Conservation (phyloP, 306 rosid genomes). For the Cyamopsis tetragonoloba region DNA sequence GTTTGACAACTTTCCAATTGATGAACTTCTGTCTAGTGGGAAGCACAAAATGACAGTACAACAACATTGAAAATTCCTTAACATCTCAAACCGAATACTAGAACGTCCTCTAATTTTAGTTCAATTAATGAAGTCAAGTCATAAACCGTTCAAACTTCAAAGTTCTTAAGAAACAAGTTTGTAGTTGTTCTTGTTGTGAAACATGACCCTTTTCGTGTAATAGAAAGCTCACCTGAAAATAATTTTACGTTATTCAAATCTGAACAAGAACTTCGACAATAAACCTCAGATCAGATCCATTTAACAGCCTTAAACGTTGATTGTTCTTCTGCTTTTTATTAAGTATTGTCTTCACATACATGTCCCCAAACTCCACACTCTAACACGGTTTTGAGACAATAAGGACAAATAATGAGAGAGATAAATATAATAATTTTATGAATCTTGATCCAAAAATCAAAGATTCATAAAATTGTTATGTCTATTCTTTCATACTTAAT, state of each 20-base stretch:
- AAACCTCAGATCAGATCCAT: not conserved
- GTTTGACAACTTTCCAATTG: constrained; percentile 8
- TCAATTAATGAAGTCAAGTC: no score
- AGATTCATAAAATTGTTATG: no score
- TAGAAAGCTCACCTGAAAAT: constrained; percentile 39
- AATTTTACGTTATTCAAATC: constrained; percentile 5
- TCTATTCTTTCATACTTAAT: no score
- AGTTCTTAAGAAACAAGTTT: constrained; percentile 30
- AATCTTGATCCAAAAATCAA: no score
- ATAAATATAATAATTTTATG: no score
- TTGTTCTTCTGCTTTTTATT: constrained; percentile 1
- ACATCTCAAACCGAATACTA: constrained; percentile 25
- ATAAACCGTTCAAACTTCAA: constrained; percentile 29
- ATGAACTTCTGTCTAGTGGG: constrained; percentile 24
- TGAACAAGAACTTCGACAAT: constrained; percentile 16
- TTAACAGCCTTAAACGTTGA: constrained; percentile 16
- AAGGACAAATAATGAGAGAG: no score
- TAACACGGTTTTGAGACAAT: no score
- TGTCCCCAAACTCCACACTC: not conserved
- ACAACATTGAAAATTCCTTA: constrained; percentile 38
- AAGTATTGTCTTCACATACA: not conserved
- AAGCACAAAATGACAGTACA: constrained; percentile 31
- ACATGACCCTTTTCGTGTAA: not conserved
- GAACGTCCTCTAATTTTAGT: no score
- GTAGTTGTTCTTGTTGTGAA: not conserved